Base-by-base conservation (phyloP, 2,329 filamentous ascomycete species). In the Fusarium guadeloupense region DNA sequence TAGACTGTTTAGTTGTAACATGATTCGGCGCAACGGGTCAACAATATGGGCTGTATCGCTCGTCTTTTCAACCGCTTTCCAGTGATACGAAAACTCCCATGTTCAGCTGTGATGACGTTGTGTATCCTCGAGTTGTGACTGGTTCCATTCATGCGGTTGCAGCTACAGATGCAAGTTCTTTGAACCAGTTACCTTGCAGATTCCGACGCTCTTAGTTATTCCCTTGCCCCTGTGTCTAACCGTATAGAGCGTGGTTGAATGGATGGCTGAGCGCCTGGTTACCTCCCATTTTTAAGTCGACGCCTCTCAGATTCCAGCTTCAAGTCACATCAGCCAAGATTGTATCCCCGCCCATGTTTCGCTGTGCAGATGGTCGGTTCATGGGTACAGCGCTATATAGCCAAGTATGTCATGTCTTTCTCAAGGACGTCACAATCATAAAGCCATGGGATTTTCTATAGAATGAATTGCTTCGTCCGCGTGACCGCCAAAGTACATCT, bases 1-100 rank as follows among this genome's bases (percentile, higher is more conserved):
- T 70, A 70, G 68, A 69, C 54, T 66, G 52, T 65, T 69, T 65
- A 47, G 56, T 45, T 57, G 58, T 69, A 70, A 67, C 64, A 59
- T 47, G 46, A 56, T 64, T 62, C 47, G 57, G 61, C 61, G 61
- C 39, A 62, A 65, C 61, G 40, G 61, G 61, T 62, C 56, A 56
- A 56, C 41, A 43, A 57, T 59, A 33, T 60, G 57, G n/a, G 53
- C 48, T 58, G 52, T 51, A 43, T 58, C 40, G 35, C 46, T 46
- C 23, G 37, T 35, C 49, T 31, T 28, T 16, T 45, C 19, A 12
- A 38, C 41, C 23, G 12, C 28, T 26, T 35, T 17, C 21, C 31
- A 25, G 17, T 39, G 31, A 49, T 25, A 14, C 30, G n/a, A 14
- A 28, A 17, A 13, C 10, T 25, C n/a, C n/a, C 33, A 13, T 40